phyloP scores from a whole-genome alignment of 306 rosid genomes.

The Trichosanthes truncata region DNA sequence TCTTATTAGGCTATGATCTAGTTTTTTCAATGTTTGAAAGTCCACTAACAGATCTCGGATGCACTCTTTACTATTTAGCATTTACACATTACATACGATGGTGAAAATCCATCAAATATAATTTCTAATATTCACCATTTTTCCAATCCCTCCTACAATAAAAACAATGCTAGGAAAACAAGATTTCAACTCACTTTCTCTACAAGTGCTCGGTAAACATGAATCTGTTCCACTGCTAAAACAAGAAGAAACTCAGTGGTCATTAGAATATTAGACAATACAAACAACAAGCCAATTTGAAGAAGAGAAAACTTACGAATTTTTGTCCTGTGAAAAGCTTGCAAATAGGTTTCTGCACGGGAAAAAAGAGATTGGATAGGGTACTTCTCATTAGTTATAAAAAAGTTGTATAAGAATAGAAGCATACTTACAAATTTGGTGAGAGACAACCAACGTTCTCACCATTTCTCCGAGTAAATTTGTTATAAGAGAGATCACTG shows the following conservation, averaged over 20 bases:
- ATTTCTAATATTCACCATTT: neutral
- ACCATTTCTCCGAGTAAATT: neutral
- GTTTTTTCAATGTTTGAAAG: neutral
- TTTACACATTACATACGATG: neutral
- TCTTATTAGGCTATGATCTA: neutral
- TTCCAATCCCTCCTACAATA: no score
- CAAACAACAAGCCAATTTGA: neutral
- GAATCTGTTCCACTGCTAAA: constrained; percentile 24
- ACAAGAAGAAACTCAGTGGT: neutral
- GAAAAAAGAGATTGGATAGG: neutral
- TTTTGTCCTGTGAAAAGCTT: constrained; percentile 24
- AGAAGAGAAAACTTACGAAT: constrained; percentile 33
- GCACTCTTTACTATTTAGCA: neutral
- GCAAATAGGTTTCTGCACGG: constrained; percentile 46
- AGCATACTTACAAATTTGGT: neutral
- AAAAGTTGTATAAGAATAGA: constrained; percentile 9
- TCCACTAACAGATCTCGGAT: neutral
- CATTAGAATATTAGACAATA: neutral
- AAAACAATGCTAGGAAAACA: neutral
- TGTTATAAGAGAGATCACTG: no score
- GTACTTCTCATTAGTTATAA: neutral
- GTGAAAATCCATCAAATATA: neutral
- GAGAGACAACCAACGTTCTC: neutral
- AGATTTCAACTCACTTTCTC: neutral
- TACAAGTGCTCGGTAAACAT: constrained; percentile 16